Conservation (phyloP, 129 eudicot genomes). For the Gnaphalium uliginosum region DNA sequence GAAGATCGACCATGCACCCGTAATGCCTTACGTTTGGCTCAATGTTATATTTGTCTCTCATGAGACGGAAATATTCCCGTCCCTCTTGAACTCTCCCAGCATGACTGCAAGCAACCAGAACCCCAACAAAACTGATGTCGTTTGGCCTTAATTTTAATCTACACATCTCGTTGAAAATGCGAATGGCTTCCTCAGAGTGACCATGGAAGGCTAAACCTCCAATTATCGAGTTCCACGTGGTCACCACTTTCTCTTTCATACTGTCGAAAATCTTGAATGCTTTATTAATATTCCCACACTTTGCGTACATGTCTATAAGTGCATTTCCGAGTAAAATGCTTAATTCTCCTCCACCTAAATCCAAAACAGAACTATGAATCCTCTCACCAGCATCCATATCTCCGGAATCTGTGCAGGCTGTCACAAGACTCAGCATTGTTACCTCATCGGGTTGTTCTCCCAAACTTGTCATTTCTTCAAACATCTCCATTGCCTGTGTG, state of each 20-base stretch:
- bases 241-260: constrained; percentile 66
- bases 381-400: constrained; percentile 69
- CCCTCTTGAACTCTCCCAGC: constrained; percentile 76
- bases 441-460: constrained; percentile 86
- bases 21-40: constrained; percentile 61
- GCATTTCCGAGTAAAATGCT: constrained; percentile 64
- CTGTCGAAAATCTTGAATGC: constrained; percentile 47
- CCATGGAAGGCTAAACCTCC: constrained; percentile 79
- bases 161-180: constrained; percentile 55
- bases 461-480: constrained; percentile 56
- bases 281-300: constrained; percentile 64
- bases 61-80: constrained; percentile 47
- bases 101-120: constrained; percentile 77
- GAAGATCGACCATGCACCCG: constrained; percentile 89
- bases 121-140: constrained; percentile 65
- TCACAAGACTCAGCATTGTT: constrained; percentile 63
- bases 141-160: constrained; percentile 47
- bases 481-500: constrained; percentile 56
- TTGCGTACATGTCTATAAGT: constrained; percentile 81
- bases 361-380: constrained; percentile 55
- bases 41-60: constrained; percentile 52
- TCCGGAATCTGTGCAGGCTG: constrained; percentile 66
- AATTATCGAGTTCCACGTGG: constrained; percentile 73
- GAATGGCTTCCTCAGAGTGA: constrained; percentile 56
- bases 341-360: constrained; percentile 47